Percentiles rank a stretch among this genome's conserved stretches.
These are phyloP conservation scores for Acanthamoeba polyphaga DNA, from an alignment of 208 protist genomes.

Conservation along the genomic window DNA sequence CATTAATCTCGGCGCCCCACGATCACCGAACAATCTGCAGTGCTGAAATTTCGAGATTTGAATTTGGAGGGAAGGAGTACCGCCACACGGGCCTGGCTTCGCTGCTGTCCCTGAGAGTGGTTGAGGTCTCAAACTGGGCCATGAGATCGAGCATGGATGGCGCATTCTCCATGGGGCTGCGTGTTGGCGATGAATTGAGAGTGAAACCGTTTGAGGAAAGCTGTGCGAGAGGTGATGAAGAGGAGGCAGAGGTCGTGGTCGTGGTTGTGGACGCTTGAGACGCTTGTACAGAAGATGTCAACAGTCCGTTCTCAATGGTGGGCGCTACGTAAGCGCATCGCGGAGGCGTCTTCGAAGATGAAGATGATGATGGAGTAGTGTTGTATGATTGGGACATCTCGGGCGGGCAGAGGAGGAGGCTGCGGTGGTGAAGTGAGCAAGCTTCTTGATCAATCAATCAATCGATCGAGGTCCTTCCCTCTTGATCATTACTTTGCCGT, in stretches of 20 bases:
- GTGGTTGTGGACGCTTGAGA: background rate
- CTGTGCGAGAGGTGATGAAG: background rate
- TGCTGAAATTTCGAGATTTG: background rate
- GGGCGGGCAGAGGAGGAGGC: no score
- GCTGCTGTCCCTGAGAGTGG: slow-evolving; percentile 8
- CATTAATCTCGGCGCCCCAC: background rate
- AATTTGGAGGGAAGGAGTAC: background rate
- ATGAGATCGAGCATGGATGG: slow-evolving; percentile 59
- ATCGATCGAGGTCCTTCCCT: background rate
- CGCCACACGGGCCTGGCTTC: slow-evolving; percentile 43
- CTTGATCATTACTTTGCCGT: background rate
- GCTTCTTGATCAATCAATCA: background rate
- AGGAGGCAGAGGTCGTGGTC: background rate
- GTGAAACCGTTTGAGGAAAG: background rate
- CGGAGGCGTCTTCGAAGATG: background rate
- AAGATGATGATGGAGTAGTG: background rate
- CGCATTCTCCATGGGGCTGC: background rate
- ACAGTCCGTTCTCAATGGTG: background rate
- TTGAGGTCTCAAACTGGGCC: slow-evolving; percentile 31
- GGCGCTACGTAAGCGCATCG: background rate
- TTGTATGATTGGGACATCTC: background rate
- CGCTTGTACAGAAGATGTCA: background rate
- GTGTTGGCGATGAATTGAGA: background rate
- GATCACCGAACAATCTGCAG: background rate
- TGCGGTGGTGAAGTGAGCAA: no score